Percentiles rank a stretch among this genome's conserved stretches.
Conservation (phyloP, 139 green algal genomes). For the Chlorella sp. region DNA sequence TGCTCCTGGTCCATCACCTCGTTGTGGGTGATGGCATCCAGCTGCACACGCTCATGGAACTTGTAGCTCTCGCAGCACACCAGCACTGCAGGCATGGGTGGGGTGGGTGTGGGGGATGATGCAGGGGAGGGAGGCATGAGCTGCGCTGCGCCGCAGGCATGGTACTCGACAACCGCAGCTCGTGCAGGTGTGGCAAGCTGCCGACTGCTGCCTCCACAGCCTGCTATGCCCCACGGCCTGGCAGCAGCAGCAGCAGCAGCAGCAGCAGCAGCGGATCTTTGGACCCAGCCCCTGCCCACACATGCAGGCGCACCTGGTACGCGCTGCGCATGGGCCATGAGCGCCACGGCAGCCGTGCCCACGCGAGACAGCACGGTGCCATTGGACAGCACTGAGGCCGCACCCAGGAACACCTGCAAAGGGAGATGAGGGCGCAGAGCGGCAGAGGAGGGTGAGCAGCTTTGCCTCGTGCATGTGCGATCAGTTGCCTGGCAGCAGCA, state of each 20-base stretch:
- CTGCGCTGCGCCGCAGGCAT: no score
- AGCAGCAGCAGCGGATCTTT: no score
- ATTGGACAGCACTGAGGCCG: conserved; percentile 92
- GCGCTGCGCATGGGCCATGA: conserved; percentile 71
- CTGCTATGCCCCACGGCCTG: no score
- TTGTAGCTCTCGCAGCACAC: conserved; percentile 97
- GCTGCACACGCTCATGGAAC: conserved; percentile 86
- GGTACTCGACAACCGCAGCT: no score
- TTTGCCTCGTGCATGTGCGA: no score
- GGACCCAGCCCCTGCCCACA: no score
- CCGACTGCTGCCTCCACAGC: not conserved
- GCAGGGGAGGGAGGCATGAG: not conserved
- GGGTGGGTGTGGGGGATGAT: not conserved
- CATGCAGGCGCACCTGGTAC: conserved; percentile 70
- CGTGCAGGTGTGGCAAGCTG: no score
- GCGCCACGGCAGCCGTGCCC: conserved; percentile 88
- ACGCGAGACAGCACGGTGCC: conserved; percentile 88
- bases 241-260: no score
- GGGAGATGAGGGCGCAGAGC: not conserved
- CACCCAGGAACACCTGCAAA: conserved; percentile 87
- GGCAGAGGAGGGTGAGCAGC: no score
- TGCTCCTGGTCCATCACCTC: conserved; percentile 90
- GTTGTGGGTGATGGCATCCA: conserved; percentile 95
- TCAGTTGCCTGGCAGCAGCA: no score
- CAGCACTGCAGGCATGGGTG: conserved; percentile 1